Conservation (phyloP, 371 early-diverging fungal species). For the Rhizopus stolonifer region DNA sequence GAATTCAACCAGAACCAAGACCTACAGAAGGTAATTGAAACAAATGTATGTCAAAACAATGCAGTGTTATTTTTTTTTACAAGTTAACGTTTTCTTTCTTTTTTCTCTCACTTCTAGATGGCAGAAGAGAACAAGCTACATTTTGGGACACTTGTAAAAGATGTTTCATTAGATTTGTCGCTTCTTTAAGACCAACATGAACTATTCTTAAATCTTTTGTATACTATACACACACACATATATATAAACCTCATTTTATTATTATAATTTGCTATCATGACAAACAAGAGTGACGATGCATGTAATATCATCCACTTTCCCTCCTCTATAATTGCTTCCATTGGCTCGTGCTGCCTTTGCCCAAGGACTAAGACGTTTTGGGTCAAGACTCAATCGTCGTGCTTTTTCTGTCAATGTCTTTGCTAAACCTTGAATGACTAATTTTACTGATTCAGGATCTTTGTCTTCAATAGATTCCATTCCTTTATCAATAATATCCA, state of each 20-base stretch:
- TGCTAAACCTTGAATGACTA: constrained; percentile 54
- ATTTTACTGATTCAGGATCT: constrained; percentile 39
- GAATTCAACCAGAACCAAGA: constrained; percentile 5
- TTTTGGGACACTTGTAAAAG: constrained; percentile 28
- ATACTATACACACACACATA: neutral
- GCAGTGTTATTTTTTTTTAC: no score
- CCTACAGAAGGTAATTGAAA: no score
- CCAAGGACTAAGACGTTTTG: constrained; percentile 55
- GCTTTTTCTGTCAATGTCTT: constrained; percentile 60
- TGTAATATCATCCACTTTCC: constrained; percentile 54
- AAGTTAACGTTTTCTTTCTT: no score
- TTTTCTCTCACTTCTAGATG: no score
- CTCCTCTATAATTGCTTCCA: constrained; percentile 48
- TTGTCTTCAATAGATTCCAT: constrained; percentile 35
- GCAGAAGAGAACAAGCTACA: no score
- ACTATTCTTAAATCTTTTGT: neutral
- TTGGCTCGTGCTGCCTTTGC: constrained; percentile 47
- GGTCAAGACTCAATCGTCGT: constrained; percentile 54
- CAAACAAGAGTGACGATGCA: constrained; percentile 50
- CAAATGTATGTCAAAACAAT: no score
- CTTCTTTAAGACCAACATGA: constrained; percentile 47
- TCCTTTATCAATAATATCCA: constrained; percentile 50
- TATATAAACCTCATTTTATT: neutral
- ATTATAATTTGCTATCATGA: constrained; percentile 10
- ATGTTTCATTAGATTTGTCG: constrained; percentile 38